Evolutionary conservation across 129 eudicot genomes (phyloP), one percentile per base, ranked within the genome.

Genomic region (Kitagawia praeruptora): DNA sequence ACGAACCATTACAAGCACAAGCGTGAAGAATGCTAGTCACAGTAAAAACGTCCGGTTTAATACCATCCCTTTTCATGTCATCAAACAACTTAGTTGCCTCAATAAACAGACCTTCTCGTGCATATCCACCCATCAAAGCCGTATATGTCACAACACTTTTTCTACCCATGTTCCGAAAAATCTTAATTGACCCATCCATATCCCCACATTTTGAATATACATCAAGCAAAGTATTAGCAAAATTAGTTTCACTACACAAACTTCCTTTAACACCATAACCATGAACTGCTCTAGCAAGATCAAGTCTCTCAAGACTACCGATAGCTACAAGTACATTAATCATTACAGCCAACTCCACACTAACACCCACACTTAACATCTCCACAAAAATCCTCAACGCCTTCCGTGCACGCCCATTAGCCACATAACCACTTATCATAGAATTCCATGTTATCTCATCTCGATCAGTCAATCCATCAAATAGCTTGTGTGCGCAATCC

Each of bases 181-280:
- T 91, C 74, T 49, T 54, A 66, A 75, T 11, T 19, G 93, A 88
- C 79, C 89, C 80, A 77, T 82, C 86, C 70, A 83, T 51, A 76
- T 91, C 97, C 41, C 91, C 91, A 58, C 97, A 89, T 79, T 91
- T 87, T 14, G 93, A 81, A 78, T 91, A 91, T 85, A 87, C 84
- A 77, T 89, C 93, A 69, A 89, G 81, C 77, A 91, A 82, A 1
- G 90, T 83, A 80, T 89, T 91, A 25, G 31, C 76, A 84, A 84
- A 87, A 25, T 78, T 89, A 61, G 80, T 72, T 73, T 85, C 75
- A 56, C 27, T 75, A 74, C 51, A 37, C 19, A 89, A 85, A 1
- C 78, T 73, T 4, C 70, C 76, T 82, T 91, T 91, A 2, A 84
- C 53, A 16, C 84, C 87, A 77, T 79, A 89, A 79, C 81, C 85